These are phyloP conservation scores for Metschnikowia kofuensis DNA, from an alignment of 805 yeast species.

Conservation along the genomic window DNA sequence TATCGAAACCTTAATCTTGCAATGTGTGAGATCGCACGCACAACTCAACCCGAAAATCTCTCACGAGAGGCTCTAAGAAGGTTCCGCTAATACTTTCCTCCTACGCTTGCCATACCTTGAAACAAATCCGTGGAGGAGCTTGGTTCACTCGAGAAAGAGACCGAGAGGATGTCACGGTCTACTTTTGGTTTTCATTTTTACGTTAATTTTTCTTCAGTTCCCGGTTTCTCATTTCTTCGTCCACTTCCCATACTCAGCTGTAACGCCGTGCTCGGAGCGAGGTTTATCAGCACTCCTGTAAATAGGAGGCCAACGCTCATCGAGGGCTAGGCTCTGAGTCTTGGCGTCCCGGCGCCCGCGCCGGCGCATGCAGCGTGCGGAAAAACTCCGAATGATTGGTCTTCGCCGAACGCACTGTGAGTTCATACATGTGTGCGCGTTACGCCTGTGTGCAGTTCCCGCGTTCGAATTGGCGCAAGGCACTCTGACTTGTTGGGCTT, in stretches of 20 bases:
- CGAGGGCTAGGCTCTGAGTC: not conserved
- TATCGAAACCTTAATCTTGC: not conserved
- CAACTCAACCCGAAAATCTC: not conserved
- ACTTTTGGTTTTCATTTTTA: too few relatives aligned
- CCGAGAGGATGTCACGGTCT: too few relatives aligned
- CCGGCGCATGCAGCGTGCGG: constrained; percentile 2
- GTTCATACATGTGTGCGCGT: constrained; percentile 4
- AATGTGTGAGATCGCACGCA: not conserved
- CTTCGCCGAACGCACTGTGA: constrained; percentile 4
- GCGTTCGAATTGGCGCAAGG: not conserved
- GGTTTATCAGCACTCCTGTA: not conserved
- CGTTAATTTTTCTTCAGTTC: too few relatives aligned
- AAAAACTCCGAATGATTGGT: constrained; percentile 5
- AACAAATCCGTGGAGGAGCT: too few relatives aligned
- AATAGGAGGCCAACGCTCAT: too few relatives aligned
- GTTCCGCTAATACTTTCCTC: not conserved
- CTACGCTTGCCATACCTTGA: too few relatives aligned
- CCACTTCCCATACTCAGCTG: not conserved
- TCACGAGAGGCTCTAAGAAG: not conserved
- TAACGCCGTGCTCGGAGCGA: constrained; percentile 7
- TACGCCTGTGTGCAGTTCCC: not conserved
- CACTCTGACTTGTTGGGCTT: constrained; percentile 6
- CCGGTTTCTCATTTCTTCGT: too few relatives aligned
- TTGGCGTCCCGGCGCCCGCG: constrained; percentile 1
- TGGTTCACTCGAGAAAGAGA: too few relatives aligned